Conservation (phyloP, 2,329 filamentous ascomycete species). For the Huntiella moniliformis region DNA sequence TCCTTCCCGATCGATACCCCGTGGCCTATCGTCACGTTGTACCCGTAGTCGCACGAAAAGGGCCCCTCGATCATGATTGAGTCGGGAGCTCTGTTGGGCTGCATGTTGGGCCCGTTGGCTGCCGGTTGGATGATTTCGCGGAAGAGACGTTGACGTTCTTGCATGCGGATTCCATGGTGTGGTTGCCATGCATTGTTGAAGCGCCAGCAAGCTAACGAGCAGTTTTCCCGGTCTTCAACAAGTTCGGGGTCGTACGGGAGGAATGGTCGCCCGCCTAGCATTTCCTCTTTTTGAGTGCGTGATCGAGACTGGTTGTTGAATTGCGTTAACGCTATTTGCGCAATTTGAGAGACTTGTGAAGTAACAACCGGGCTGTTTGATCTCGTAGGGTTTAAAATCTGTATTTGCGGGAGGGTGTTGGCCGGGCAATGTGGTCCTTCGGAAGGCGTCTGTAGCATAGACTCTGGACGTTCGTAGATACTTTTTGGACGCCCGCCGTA, state of each 20-base stretch:
- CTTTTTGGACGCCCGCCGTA: constrained; percentile 39
- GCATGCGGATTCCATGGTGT: constrained; percentile 47
- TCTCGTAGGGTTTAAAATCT: constrained; percentile 31
- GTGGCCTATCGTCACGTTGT: constrained; percentile 77
- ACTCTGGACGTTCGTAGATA: constrained; percentile 39
- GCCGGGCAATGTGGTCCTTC: constrained; percentile 12
- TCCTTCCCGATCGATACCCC: constrained; percentile 68
- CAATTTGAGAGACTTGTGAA: constrained; percentile 19
- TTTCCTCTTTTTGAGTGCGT: constrained; percentile 69
- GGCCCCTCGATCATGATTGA: constrained; percentile 67
- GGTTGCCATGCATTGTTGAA: constrained; percentile 76
- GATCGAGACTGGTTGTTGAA: constrained; percentile 20
- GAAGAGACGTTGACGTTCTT: constrained; percentile 52
- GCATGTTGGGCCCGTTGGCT: constrained; percentile 29
- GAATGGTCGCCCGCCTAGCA: constrained; percentile 66
- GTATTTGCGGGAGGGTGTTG: constrained; percentile 36
- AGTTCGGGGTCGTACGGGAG: constrained; percentile 62
- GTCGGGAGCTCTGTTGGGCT: constrained; percentile 45
- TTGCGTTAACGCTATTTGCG: constrained; percentile 37
- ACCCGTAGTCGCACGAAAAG: constrained; percentile 87
- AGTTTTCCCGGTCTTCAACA: constrained; percentile 66
- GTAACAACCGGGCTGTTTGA: constrained; percentile 29
- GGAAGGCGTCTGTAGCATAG: constrained; percentile 16
- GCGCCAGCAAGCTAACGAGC: constrained; percentile 59
- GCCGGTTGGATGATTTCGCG: constrained; percentile 52